Evolutionary conservation across 1,284 basidiomycete species (phyloP).

Genomic region (Cystobasidiaceae sp.): DNA sequence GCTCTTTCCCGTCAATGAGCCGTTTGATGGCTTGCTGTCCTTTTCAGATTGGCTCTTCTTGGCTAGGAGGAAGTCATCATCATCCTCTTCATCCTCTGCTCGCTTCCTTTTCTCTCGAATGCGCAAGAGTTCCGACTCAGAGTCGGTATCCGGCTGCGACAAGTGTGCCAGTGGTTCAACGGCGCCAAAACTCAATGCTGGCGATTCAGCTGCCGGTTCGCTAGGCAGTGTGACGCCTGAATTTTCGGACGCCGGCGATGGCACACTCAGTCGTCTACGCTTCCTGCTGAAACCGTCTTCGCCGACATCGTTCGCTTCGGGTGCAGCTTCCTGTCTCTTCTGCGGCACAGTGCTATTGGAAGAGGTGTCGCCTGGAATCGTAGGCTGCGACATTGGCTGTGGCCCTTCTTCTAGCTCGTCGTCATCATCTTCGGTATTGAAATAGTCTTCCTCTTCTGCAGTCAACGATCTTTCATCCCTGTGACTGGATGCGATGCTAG

Average conservation of each 20-base stretch:
- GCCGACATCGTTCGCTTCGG: too few species aligned
- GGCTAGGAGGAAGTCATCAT: constrained; percentile 9
- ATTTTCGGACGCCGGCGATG: too few species aligned
- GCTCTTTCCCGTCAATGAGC: background rate
- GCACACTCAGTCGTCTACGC: too few species aligned
- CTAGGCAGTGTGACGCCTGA: too few species aligned
- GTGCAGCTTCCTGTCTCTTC: too few species aligned
- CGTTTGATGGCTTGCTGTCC: background rate
- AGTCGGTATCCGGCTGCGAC: background rate
- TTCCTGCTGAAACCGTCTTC: too few species aligned
- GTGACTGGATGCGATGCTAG: background rate
- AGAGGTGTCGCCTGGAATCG: background rate
- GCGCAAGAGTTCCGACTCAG: constrained; percentile 13
- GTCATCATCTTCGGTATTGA: constrained; percentile 26
- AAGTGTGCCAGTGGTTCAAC: background rate
- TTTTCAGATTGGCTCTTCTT: constrained; percentile 10
- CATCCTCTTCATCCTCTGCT: constrained; percentile 28
- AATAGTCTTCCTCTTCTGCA: constrained; percentile 25
- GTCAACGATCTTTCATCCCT: constrained; percentile 14
- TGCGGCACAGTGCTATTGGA: too few species aligned
- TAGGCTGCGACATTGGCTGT: background rate
- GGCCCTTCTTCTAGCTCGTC: background rate
- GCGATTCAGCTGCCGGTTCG: background rate
- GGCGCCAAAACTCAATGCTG: background rate
- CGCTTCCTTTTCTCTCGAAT: constrained; percentile 30